A percentile compares a stretch with the other conserved stretches of the same genome.
These are phyloP conservation scores for Rhizopogon vinicolor DNA, from an alignment of 768 basidiomycete genomes.

Conservation along the genomic window DNA sequence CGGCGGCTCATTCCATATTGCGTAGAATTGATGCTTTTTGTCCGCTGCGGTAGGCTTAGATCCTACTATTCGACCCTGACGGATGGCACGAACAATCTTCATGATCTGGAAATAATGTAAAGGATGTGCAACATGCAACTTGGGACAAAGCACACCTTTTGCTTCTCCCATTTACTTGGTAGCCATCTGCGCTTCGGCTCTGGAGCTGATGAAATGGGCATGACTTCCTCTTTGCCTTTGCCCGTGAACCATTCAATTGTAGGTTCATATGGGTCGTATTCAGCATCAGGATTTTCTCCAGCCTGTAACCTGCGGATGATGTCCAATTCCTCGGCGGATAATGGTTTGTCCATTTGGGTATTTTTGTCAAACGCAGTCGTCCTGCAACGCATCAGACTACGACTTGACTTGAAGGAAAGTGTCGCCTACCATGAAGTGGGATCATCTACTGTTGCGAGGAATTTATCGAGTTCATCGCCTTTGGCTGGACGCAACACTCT, in stretches of 20 bases:
- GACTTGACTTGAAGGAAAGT: neutral
- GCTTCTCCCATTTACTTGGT: conserved; percentile 99
- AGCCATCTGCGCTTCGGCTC: conserved; percentile 97
- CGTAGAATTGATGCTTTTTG: conserved; percentile 67
- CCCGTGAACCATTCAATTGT: conserved; percentile 97
- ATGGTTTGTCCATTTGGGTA: conserved; percentile 76
- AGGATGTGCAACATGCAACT: neutral
- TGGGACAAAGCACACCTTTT: conserved; percentile 62
- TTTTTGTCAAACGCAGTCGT: conserved; percentile 91
- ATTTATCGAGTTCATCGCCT: conserved; percentile 97
- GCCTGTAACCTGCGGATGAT: conserved; percentile 89
- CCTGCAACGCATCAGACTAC: conserved; percentile 38
- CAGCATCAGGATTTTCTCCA: conserved; percentile 86
- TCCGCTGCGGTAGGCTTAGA: conserved; percentile 77
- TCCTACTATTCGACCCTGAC: conserved; percentile 90
- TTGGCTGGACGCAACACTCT: conserved; percentile 89
- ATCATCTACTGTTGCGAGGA: conserved; percentile 90
- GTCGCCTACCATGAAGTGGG: conserved; percentile 73
- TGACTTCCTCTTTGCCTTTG: conserved; percentile 89
- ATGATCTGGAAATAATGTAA: conserved; percentile 61
- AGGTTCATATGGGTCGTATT: conserved; percentile 90
- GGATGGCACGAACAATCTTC: conserved; percentile 99
- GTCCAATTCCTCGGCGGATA: conserved; percentile 89
- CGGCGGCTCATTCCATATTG: conserved; percentile 85
- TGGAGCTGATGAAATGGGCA: conserved; percentile 87